These are phyloP conservation scores for Podospora bellae-mahoneyi DNA, from an alignment of 495 filamentous ascomycete genomes.

Conservation along the genomic window DNA sequence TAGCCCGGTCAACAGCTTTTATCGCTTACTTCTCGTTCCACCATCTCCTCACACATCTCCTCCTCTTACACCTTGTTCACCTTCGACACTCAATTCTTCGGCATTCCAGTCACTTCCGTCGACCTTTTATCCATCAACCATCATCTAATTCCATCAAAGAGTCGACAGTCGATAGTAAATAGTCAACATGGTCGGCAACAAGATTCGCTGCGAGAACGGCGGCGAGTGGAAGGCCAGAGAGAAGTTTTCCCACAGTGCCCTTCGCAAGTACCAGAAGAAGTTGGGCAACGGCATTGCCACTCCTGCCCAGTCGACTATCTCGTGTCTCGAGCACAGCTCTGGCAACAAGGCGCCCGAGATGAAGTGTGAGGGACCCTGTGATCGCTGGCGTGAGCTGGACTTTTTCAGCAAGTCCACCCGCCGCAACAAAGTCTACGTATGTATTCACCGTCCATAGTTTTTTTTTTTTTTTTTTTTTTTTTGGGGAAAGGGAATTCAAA, in stretches of 20 bases:
- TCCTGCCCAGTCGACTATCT: slow-evolving; percentile 26
- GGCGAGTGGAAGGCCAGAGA: slow-evolving; percentile 37
- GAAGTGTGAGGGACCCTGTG: slow-evolving; percentile 49
- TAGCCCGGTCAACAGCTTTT: too few species aligned
- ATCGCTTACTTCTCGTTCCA: too few species aligned
- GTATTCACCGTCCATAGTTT: slow-evolving; percentile 19
- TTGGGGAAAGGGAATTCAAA: too few species aligned
- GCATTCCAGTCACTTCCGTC: too few species aligned
- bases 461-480: too few species aligned
- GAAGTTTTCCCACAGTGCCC: slow-evolving; percentile 48
- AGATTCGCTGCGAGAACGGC: slow-evolving; percentile 50
- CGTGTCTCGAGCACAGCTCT: slow-evolving; percentile 28
- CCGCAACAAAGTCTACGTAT: slow-evolving; percentile 47
- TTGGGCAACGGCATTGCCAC: slow-evolving; percentile 21
- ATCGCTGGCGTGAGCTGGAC: slow-evolving; percentile 42
- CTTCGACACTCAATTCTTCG: too few species aligned
- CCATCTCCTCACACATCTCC: too few species aligned
- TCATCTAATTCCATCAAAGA: neutral
- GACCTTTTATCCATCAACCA: neutral
- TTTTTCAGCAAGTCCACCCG: slow-evolving; percentile 59
- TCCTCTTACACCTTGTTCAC: neutral
- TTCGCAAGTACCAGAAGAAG: slow-evolving; percentile 33
- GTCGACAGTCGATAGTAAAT: neutral
- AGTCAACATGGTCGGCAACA: slow-evolving; percentile 21
- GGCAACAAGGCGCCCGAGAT: slow-evolving; percentile 19